Base-by-base conservation (phyloP, 495 filamentous ascomycete genomes). In the Cenococcum geophilum region DNA sequence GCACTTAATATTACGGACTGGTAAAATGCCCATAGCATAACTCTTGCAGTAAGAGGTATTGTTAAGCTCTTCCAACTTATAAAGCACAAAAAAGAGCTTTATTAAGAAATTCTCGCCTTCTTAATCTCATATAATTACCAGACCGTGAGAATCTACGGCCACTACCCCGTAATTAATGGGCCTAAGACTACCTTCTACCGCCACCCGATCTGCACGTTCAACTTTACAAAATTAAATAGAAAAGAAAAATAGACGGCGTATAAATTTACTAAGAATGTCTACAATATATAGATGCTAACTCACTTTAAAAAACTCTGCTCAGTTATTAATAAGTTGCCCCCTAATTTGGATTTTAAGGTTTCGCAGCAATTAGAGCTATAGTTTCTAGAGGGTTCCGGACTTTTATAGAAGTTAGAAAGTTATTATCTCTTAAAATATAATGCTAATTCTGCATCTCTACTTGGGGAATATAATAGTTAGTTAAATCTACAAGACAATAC, bases 71-170 rank as follows among this genome's bases (percentile, higher is more conserved):
- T 70, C 63, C 49, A 58, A 35, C 57, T 60, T 8, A 70, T 76
- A 1, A 63, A 69, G 23, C 74, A 71, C 35, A 59, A 75, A 62
- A 55, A 69, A 27, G 73, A 78, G 67, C 60, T 78, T 40, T 23
- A 79, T 60, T 68, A 66, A 53, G 59, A 76, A 64, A 74, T 77
- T 34, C 65, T 77, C 42, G 69, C 70, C 37, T 81, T 80, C 72
- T 80, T 75, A 4, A 69, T 82, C 61, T 80, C 76, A 25, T 74
- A 80, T 64, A 66, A 80, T 62, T 54, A 76, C 47, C 20, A 53
- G 18, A 60, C 60, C 6, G 72, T 78, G 22, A 61, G 69, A 25
- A 76, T 80, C 21, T 66, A 55, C 25, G 63, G 59, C 22, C 55
- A 61, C 49, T 66, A 66, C 25, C 9, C 63, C 23, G 54, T 62